Conservation (phyloP, 257 asterid genomes). For the Scutellaria baicalensis region DNA sequence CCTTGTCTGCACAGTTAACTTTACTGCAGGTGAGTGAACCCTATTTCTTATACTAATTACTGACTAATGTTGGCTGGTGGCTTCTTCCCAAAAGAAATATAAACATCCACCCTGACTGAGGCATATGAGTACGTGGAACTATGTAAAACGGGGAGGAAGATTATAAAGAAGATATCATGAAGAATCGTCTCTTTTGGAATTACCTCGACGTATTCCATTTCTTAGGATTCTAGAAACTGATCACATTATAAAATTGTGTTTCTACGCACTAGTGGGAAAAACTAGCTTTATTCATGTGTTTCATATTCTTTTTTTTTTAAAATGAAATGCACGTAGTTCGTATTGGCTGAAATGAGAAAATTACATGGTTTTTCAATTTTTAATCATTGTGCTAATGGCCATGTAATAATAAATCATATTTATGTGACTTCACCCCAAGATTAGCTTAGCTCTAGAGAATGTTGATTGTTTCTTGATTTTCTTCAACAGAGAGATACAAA, state of each 20-base stretch:
- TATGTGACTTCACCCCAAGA: neutral
- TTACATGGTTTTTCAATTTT: neutral
- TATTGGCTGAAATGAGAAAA: neutral
- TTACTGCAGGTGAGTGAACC: slow-evolving; percentile 59
- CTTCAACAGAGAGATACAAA: slow-evolving; percentile 80
- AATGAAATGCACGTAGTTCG: neutral
- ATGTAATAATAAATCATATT: neutral
- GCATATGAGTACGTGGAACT: neutral
- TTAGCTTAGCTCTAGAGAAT: neutral
- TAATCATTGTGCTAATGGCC: neutral
- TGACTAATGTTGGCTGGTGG: neutral
- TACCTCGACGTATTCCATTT: neutral
- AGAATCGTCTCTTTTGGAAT: neutral
- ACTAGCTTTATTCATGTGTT: neutral
- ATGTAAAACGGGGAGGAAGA: neutral
- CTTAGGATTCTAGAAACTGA: neutral
- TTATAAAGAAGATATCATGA: neutral
- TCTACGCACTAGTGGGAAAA: neutral
- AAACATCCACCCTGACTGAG: neutral
- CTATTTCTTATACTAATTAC: neutral
- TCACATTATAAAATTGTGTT: neutral
- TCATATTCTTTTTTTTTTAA: neutral
- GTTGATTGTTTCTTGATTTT: slow-evolving; percentile 10
- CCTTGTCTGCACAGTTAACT: slow-evolving; percentile 89
- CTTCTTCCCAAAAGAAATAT: neutral